These are phyloP conservation scores for Neonectria ditissima DNA, from an alignment of 2,329 filamentous ascomycete species.

Conservation along the genomic window DNA sequence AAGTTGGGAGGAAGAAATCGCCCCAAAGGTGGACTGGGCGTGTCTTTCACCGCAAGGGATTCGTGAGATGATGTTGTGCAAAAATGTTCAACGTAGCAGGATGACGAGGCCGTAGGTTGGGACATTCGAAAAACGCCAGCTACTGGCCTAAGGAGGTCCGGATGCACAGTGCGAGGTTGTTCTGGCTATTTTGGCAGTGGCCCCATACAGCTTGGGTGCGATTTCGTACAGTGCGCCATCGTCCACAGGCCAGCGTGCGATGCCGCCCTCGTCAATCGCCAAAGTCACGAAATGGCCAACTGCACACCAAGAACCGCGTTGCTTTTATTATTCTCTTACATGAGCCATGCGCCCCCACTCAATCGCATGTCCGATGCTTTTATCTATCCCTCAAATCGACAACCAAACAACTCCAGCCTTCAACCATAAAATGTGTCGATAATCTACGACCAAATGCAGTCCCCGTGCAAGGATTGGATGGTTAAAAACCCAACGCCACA, in stretches of 20 bases:
- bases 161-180: slow-evolving; percentile 37
- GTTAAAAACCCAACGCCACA: slow-evolving; percentile 12
- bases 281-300: slow-evolving; percentile 11
- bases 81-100: slow-evolving; percentile 23
- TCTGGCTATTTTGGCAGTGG: neutral
- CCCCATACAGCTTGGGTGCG: neutral
- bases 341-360: slow-evolving; percentile 22
- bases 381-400: slow-evolving; percentile 42
- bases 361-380: slow-evolving; percentile 29
- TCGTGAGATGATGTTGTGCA: slow-evolving; percentile 18
- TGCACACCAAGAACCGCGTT: neutral
- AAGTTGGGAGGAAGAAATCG: neutral
- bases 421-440: slow-evolving; percentile 31
- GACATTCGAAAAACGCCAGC: slow-evolving; percentile 41
- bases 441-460: slow-evolving; percentile 28
- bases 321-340: slow-evolving; percentile 14
- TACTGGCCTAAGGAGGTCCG: slow-evolving; percentile 35
- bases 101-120: slow-evolving; percentile 26
- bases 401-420: slow-evolving; percentile 42
- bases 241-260: slow-evolving; percentile 33
- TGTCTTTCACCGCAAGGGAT: slow-evolving; percentile 8
- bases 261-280: slow-evolving; percentile 29
- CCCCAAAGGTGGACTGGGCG: neutral
- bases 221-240: slow-evolving; percentile 31
- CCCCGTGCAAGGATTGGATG: slow-evolving; percentile 12